Percentiles rank a stretch among this genome's conserved stretches.
These are phyloP conservation scores for Solanum hybrid DNA, from an alignment of 305 asterid genomes.

Conservation along the genomic window DNA sequence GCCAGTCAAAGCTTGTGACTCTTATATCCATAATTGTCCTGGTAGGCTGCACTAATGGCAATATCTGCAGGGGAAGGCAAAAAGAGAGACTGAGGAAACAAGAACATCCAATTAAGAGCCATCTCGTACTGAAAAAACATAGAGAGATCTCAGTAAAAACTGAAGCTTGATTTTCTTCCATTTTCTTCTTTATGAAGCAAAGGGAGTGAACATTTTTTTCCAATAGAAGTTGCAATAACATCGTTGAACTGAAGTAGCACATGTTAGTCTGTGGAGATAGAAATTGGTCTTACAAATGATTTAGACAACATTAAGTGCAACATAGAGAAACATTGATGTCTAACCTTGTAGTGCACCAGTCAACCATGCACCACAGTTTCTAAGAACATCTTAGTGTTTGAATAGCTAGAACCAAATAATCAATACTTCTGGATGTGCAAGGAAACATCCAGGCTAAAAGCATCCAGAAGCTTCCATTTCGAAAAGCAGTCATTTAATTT, in stretches of 20 bases:
- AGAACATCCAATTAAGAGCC: not conserved
- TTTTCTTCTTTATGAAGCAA: not conserved
- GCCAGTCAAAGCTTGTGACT: constrained; percentile 86
- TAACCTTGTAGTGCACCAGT: not conserved
- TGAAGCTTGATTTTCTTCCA: not conserved
- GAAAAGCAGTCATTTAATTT: not conserved
- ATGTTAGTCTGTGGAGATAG: not conserved
- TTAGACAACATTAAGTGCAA: not conserved
- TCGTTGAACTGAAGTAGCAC: not conserved
- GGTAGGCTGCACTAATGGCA: constrained; percentile 94
- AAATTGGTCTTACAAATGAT: not conserved
- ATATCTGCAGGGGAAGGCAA: constrained; percentile 41
- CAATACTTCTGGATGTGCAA: not conserved
- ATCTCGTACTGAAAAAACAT: not conserved
- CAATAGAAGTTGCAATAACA: not conserved
- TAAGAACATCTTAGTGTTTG: not conserved
- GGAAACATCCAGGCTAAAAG: not conserved
- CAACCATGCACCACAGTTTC: constrained; percentile 4
- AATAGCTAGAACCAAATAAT: not conserved
- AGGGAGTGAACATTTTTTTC: not conserved
- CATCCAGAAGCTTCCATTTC: not conserved
- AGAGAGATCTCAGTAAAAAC: not conserved
- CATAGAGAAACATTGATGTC: not conserved
- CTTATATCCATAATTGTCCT: constrained; percentile 52
- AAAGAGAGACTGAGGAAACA: not conserved